phyloP scores from a whole-genome alignment of 352 stramenopile species.

The Globisporangium paroecandrum region DNA sequence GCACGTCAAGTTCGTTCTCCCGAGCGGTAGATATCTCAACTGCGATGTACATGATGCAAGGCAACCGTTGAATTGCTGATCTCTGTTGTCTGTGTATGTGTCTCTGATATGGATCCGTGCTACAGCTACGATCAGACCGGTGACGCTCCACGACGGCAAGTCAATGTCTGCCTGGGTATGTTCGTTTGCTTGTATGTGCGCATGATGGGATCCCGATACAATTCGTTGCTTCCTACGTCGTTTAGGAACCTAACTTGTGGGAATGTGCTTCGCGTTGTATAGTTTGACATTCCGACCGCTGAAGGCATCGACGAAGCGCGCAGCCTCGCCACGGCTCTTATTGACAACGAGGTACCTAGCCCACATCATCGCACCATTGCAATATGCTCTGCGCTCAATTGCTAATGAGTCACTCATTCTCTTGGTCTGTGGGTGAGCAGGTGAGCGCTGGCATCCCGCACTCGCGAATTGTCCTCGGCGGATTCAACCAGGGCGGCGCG shows the following conservation, averaged over 20 bases:
- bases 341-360: constrained; percentile 68
- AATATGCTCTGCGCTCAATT: background rate
- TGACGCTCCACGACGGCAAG: constrained; percentile 95
- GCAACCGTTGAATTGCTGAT: background rate
- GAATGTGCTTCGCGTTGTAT: background rate
- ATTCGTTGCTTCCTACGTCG: background rate
- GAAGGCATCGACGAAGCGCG: constrained; percentile 86
- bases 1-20: constrained; percentile 77
- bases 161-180: constrained; percentile 90
- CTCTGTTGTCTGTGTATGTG: background rate
- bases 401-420: background rate
- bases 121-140: constrained; percentile 79
- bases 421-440: constrained; percentile 9
- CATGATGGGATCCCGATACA: background rate
- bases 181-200: background rate
- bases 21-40: constrained; percentile 35
- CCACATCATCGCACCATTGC: background rate
- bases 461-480: constrained; percentile 90
- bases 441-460: constrained; percentile 69
- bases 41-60: background rate
- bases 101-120: background rate
- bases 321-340: constrained; percentile 64
- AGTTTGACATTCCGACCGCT: constrained; percentile 92
- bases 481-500: constrained; percentile 87
- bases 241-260: background rate